These are phyloP conservation scores for Ophiostoma himal-ulmi DNA, from an alignment of 2,329 filamentous ascomycete species.

Conservation along the genomic window DNA sequence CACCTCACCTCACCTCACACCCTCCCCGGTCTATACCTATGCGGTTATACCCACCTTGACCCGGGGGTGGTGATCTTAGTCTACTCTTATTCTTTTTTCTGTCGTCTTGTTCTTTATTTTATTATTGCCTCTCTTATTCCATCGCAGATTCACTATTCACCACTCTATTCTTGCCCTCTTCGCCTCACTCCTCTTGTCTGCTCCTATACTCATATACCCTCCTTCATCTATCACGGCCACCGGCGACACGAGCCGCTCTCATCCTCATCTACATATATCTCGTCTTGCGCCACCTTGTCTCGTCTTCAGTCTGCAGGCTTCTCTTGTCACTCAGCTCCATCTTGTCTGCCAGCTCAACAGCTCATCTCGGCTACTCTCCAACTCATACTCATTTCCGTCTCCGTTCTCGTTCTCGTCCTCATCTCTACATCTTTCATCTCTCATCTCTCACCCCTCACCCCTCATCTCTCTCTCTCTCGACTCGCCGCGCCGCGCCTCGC, in stretches of 20 bases:
- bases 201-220: neutral
- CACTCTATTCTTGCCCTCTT: neutral
- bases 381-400: neutral
- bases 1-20: neutral
- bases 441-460: neutral
- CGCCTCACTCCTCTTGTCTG: neutral
- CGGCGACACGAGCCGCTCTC: neutral
- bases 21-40: conserved; percentile 6
- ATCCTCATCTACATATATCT: neutral
- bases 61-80: conserved; percentile 4
- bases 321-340: neutral
- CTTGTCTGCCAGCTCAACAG: neutral
- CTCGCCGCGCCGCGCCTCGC: neutral
- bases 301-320: neutral
- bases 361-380: neutral
- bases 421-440: neutral
- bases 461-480: neutral
- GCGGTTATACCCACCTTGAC: conserved; percentile 9
- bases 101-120: neutral
- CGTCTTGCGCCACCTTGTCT: neutral
- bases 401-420: neutral
- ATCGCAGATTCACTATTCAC: neutral
- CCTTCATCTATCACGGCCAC: neutral
- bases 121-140: neutral
- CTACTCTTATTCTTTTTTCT: neutral